Base-by-base conservation (phyloP, 2,329 filamentous ascomycete species). In the Pyrenophora tritici-repentis region DNA sequence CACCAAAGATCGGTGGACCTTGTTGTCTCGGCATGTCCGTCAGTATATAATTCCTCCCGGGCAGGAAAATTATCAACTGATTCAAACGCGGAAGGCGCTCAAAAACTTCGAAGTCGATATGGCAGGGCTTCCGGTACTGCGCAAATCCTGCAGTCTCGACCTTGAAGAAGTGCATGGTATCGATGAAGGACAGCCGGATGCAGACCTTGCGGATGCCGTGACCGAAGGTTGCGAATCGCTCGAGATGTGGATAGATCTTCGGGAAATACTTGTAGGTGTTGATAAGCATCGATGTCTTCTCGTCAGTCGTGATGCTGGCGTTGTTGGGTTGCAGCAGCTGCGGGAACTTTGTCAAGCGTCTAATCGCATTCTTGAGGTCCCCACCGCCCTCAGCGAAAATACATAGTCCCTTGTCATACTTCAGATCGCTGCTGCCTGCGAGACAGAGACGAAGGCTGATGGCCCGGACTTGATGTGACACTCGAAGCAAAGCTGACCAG, bases 121-220 rank as follows among this genome's bases (percentile, higher is more conserved):
- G 29, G 3, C 26, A 20, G 0, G 24, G 2, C 1, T 29, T 39
- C 20, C 42, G 37, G 14, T 54, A 54, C 1, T 38, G 43, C 2
- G 54, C 33, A 17, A 68, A 62, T 2, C 49, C 53, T 1, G 56
- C 56, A 1, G 16, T 33, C 1, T 47, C 50, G 6, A 71, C 62
- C 13, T 63, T 57, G 55, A 71, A 70, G 55, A 72, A 72, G 29
- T 62, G 59, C 12, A 71, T 48, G 14, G 24, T 53, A 0, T 47
- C 33, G 1, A 58, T 14, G 24, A 64, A 70, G 14, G 54, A 45
- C 48, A 72, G 56, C 1, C 42, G 14, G 0, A 72, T 13, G 31
- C 39, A 34, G 1, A 71, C 34, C 7, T 65, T 64, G 2, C 58
- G 66, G 13, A 72, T 62, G 0, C 61, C 65, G 10, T 71, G 67